Evolutionary conservation across 768 basidiomycete genomes (phyloP).

Genomic region (Pleurotus tuoliensis): DNA sequence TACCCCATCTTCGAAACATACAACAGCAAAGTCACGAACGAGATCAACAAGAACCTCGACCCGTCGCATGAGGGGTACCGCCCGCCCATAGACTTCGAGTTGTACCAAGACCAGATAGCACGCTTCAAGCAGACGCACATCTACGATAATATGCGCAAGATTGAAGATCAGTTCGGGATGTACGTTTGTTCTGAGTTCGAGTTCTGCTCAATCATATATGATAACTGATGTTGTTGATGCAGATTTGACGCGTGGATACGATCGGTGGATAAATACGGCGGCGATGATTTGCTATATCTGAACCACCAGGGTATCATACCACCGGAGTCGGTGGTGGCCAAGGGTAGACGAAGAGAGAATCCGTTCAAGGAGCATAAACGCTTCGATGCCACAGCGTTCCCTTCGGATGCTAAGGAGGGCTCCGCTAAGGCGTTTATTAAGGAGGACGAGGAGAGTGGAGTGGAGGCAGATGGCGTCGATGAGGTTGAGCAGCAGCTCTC

Average conservation of each 20-base stretch:
- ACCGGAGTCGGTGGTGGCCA: constrained; percentile 59
- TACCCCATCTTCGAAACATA: constrained; percentile 80
- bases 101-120: constrained; percentile 63
- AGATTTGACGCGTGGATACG: constrained; percentile 88
- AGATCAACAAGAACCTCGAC: constrained; percentile 47
- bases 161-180: constrained; percentile 78
- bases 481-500: constrained; percentile 39
- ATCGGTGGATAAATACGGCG: constrained; percentile 69
- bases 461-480: constrained; percentile 24
- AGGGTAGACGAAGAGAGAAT: constrained; percentile 48
- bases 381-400: constrained; percentile 62
- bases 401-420: constrained; percentile 26
- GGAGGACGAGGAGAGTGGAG: constrained; percentile 25
- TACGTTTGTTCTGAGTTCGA: constrained; percentile 34
- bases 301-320: constrained; percentile 80
- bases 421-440: constrained; percentile 24
- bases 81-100: constrained; percentile 68
- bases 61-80: constrained; percentile 59
- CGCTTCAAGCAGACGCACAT: constrained; percentile 84
- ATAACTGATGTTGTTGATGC: background rate
- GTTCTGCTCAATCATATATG: background rate
- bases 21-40: constrained; percentile 48
- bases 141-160: constrained; percentile 80
- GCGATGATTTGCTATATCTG: constrained; percentile 73
- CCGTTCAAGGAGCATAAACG: constrained; percentile 67